Evolutionary conservation across 495 filamentous ascomycete species (phyloP).

Genomic region (Parathielavia hyrcaniae): DNA sequence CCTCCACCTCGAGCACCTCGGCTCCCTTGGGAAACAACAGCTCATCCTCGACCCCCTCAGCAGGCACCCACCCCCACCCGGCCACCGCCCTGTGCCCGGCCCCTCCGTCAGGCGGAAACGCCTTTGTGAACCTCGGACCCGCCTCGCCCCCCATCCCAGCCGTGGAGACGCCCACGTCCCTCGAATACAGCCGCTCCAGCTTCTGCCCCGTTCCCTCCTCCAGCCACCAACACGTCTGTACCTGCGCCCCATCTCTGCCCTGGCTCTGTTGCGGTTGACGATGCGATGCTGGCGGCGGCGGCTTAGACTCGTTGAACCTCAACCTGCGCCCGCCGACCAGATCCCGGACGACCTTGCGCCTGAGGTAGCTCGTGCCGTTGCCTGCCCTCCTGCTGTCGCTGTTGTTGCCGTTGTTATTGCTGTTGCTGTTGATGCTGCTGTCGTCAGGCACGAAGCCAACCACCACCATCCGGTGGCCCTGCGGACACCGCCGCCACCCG

Average conservation of each 20-base stretch:
- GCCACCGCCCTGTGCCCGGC: constrained; percentile 56
- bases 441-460: constrained; percentile 60
- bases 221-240: constrained; percentile 22
- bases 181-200: constrained; percentile 29
- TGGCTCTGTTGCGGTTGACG: neutral
- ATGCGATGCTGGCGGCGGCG: neutral
- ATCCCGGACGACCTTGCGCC: constrained; percentile 48
- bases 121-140: neutral
- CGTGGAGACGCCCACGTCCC: constrained; percentile 33
- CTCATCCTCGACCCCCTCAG: constrained; percentile 56
- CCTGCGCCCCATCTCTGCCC: constrained; percentile 21
- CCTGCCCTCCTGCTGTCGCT: constrained; percentile 13
- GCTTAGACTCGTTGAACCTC: constrained; percentile 38
- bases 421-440: neutral
- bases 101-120: constrained; percentile 69
- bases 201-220: constrained; percentile 18
- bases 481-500: constrained; percentile 74
- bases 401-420: no score
- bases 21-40: constrained; percentile 75
- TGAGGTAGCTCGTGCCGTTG: neutral
- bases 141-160: constrained; percentile 10
- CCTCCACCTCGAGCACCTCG: constrained; percentile 70
- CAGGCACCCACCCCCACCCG: constrained; percentile 68
- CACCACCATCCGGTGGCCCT: constrained; percentile 77
- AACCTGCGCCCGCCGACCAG: constrained; percentile 60